Conservation (phyloP, 1,284 basidiomycete genomes). For the Inonotus obliquus region DNA sequence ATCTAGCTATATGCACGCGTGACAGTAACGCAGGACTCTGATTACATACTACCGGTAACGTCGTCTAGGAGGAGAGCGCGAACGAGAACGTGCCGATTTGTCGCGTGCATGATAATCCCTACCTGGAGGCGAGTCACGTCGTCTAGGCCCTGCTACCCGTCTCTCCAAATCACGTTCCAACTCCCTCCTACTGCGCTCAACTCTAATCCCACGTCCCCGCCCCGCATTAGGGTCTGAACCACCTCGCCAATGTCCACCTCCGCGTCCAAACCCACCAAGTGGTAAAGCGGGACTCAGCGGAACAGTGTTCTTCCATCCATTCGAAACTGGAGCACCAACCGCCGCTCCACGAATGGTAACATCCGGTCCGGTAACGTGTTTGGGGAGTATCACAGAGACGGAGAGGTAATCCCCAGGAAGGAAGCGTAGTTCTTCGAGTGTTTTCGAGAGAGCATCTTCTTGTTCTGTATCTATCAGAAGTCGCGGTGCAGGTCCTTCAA, state of each 20-base stretch:
- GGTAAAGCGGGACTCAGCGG: conserved; percentile 29
- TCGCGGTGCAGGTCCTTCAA: conserved; percentile 50
- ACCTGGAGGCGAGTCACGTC: conserved; percentile 39
- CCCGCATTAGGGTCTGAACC: conserved; percentile 45
- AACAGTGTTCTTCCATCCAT: conserved; percentile 36
- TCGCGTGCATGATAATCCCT: conserved; percentile 26
- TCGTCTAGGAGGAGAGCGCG: conserved; percentile 28
- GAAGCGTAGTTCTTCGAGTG: conserved; percentile 71
- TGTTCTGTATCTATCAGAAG: conserved; percentile 50
- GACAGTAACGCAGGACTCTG: too few species aligned
- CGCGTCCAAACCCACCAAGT: conserved; percentile 35
- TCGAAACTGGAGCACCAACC: conserved; percentile 24
- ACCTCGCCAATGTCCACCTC: conserved; percentile 67
- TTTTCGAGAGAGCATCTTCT: conserved; percentile 48
- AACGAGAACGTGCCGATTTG: conserved; percentile 27
- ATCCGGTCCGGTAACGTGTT: conserved; percentile 44
- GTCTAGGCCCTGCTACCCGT: conserved; percentile 40
- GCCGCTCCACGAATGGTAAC: conserved; percentile 47
- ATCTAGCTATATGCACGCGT: too few species aligned
- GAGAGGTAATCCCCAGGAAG: conserved; percentile 74
- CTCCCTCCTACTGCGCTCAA: conserved; percentile 32
- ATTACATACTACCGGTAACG: conserved; percentile 9
- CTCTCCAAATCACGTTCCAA: conserved; percentile 32
- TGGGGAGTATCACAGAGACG: conserved; percentile 65
- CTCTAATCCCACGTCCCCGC: conserved; percentile 41